These are phyloP conservation scores for Xylaria curta DNA, from an alignment of 495 filamentous ascomycete genomes.

Conservation along the genomic window DNA sequence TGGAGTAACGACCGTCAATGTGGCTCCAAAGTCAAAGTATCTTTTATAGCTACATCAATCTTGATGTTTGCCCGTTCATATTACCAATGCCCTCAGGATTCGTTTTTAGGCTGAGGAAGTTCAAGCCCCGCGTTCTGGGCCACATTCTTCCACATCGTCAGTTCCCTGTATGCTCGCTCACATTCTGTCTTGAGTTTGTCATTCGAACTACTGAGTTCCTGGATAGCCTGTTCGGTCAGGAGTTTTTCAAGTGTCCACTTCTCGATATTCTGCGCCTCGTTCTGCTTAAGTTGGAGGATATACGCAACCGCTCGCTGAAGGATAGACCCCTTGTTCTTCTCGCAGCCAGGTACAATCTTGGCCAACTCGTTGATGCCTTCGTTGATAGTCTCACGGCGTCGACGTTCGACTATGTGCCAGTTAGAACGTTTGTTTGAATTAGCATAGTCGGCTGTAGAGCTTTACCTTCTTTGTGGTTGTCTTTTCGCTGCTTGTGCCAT, in stretches of 20 bases:
- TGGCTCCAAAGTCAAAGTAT: not conserved
- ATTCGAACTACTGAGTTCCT: slow-evolving; percentile 84
- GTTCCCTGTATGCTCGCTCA: slow-evolving; percentile 74
- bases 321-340: slow-evolving; percentile 99
- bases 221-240: slow-evolving; percentile 91
- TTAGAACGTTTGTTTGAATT: slow-evolving; percentile 23
- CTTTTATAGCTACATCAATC: not conserved
- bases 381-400: slow-evolving; percentile 97
- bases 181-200: slow-evolving; percentile 87
- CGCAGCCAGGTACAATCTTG: slow-evolving; percentile 95
- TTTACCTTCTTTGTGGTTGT: slow-evolving; percentile 99
- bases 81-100: slow-evolving; percentile 24
- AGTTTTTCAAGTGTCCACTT: slow-evolving; percentile 98
- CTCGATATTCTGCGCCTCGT: slow-evolving; percentile 90
- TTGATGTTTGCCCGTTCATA: not conserved
- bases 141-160: slow-evolving; percentile 83
- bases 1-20: not conserved
- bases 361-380: slow-evolving; percentile 98
- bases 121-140: slow-evolving; percentile 77
- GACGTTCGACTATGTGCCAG: slow-evolving; percentile 77
- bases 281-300: slow-evolving; percentile 92
- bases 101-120: slow-evolving; percentile 50
- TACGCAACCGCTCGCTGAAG: slow-evolving; percentile 92
- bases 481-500: slow-evolving; percentile 96
- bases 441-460: slow-evolving; percentile 12